A percentile compares a stretch with the other conserved stretches of the same genome.
Conservation (phyloP, 257 asterid species). For the Nicotiana undulata region DNA sequence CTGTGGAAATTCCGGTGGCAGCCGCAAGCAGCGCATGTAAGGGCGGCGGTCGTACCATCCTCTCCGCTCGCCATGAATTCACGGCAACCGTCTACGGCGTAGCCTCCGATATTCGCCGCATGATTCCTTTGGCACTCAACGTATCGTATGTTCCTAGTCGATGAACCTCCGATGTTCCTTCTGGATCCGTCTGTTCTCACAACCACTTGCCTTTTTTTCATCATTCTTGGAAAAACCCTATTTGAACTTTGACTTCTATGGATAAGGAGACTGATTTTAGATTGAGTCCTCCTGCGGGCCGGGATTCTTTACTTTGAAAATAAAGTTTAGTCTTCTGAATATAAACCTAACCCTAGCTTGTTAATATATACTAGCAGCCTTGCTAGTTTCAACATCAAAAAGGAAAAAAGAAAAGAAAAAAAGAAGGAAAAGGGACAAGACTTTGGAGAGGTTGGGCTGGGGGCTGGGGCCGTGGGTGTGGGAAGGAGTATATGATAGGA, state of each 20-base stretch:
- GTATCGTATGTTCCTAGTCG: constrained; percentile 28
- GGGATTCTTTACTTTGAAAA: background rate
- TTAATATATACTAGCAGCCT: background rate
- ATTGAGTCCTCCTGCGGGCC: background rate
- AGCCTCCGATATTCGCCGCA: constrained; percentile 55
- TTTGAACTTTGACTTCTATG: background rate
- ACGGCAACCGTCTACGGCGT: constrained; percentile 63
- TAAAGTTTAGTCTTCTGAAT: background rate
- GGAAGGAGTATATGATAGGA: background rate
- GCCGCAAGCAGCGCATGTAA: constrained; percentile 59
- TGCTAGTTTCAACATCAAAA: background rate
- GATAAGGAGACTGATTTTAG: background rate
- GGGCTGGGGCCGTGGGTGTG: background rate
- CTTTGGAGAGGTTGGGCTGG: background rate
- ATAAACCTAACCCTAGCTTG: constrained; percentile 7
- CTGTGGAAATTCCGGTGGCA: constrained; percentile 64
- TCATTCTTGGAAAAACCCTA: background rate
- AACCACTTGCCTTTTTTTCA: constrained; percentile 12
- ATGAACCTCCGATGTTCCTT: background rate
- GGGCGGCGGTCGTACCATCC: constrained; percentile 39
- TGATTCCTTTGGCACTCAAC: constrained; percentile 58
- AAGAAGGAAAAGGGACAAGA: background rate
- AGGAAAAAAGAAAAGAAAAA: background rate
- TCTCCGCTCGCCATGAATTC: constrained; percentile 61
- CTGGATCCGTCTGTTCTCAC: background rate